These are phyloP conservation scores for Lithohypha guttulata DNA, from an alignment of 2,329 filamentous ascomycete species.

Conservation along the genomic window DNA sequence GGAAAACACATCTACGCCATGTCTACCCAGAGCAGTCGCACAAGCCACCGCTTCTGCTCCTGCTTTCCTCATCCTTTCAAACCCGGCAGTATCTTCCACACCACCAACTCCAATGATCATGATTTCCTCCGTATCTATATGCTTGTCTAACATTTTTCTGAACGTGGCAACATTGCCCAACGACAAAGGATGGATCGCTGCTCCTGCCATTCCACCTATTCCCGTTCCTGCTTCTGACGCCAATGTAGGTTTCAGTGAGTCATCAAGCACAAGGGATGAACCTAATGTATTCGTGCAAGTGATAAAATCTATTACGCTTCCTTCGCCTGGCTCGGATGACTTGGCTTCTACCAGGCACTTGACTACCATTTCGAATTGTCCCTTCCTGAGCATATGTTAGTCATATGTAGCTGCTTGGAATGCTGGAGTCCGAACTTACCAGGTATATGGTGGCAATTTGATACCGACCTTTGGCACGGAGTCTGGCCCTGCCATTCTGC, in stretches of 20 bases:
- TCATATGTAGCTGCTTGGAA: too few species aligned
- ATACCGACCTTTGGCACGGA: conserved; percentile 48
- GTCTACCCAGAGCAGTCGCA: conserved; percentile 27
- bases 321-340: conserved; percentile 18
- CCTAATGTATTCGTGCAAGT: conserved; percentile 68
- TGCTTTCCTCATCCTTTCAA: conserved; percentile 20
- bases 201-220: conserved; percentile 61
- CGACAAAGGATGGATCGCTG: conserved; percentile 60
- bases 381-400: conserved; percentile 23
- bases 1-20: not conserved
- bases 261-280: conserved; percentile 49
- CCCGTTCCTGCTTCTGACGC: conserved; percentile 45
- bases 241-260: conserved; percentile 29
- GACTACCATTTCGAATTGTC: conserved; percentile 50
- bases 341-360: conserved; percentile 34
- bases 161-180: conserved; percentile 65
- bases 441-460: conserved; percentile 68
- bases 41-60: not conserved
- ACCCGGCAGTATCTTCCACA: conserved; percentile 54
- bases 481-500: conserved; percentile 19
- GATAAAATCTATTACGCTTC: conserved; percentile 42
- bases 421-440: too few species aligned
- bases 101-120: conserved; percentile 62
- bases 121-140: conserved; percentile 42
- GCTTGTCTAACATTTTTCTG: conserved; percentile 46